Conservation (phyloP, 768 basidiomycete species). For the Trametes maxima region DNA sequence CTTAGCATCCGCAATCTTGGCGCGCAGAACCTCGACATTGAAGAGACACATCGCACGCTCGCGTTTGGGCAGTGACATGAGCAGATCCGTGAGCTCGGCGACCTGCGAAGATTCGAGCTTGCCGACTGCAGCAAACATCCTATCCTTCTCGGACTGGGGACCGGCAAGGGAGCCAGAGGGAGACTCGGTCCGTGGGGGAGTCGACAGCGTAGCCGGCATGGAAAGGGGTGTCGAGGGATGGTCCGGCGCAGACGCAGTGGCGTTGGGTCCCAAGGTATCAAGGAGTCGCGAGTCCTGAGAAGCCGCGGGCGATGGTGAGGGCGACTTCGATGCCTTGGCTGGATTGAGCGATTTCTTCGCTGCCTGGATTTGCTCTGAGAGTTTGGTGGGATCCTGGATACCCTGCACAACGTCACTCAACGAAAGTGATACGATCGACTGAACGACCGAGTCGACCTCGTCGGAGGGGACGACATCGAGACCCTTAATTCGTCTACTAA, state of each 20-base stretch:
- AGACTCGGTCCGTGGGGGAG: conserved; percentile 83
- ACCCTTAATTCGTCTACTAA: conserved; percentile 70
- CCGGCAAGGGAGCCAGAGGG: conserved; percentile 60
- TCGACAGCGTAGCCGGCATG: conserved; percentile 70
- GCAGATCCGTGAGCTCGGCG: conserved; percentile 68
- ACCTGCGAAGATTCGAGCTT: conserved; percentile 64
- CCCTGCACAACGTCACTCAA: conserved; percentile 77
- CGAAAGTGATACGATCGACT: conserved; percentile 68
- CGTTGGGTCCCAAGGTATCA: conserved; percentile 61
- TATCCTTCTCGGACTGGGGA: conserved; percentile 71
- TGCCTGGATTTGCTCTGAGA: conserved; percentile 63
- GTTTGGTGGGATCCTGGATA: conserved; percentile 68
- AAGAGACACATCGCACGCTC: conserved; percentile 92
- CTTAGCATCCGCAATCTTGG: conserved; percentile 82
- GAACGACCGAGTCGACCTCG: conserved; percentile 68
- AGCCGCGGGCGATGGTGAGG: conserved; percentile 54
- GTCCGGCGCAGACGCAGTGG: conserved; percentile 87
- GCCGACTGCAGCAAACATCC: conserved; percentile 66
- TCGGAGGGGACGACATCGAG: conserved; percentile 52
- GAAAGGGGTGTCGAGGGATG: conserved; percentile 88
- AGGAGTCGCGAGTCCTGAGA: conserved; percentile 76
- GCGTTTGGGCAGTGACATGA: conserved; percentile 86
- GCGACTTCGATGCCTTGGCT: conserved; percentile 37
- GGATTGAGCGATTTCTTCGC: conserved; percentile 29
- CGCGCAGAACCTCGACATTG: conserved; percentile 76